A percentile compares a stretch with the other conserved stretches of the same genome.
These are phyloP conservation scores for Coemansia sp. DNA, from an alignment of 192 early-diverging fungal species.

Conservation along the genomic window DNA sequence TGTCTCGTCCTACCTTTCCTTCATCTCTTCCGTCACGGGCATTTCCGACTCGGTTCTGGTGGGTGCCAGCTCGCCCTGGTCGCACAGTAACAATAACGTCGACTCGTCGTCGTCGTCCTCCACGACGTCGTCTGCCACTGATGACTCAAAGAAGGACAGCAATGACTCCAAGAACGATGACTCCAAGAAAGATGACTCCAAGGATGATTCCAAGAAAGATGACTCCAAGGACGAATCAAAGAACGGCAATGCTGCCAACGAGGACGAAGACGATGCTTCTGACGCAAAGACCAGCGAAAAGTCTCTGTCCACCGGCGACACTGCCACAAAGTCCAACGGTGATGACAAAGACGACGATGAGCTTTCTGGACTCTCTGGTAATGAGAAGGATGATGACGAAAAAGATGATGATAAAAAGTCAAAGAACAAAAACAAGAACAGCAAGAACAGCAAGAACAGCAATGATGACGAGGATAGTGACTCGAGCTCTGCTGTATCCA, in stretches of 20 bases:
- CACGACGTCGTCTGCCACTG: neutral
- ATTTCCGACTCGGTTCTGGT: slow-evolving; percentile 19
- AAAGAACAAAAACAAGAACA: neutral
- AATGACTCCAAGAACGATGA: neutral
- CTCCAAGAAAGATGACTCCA: neutral
- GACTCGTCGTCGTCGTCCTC: neutral
- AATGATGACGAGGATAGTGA: neutral
- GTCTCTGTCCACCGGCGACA: neutral
- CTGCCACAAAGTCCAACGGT: slow-evolving; percentile 5
- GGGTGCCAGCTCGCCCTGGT: slow-evolving; percentile 12
- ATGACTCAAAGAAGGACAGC: neutral
- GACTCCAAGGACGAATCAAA: neutral
- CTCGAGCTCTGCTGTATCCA: neutral
- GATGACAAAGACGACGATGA: neutral
- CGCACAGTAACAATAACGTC: slow-evolving; percentile 12
- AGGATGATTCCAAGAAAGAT: neutral
- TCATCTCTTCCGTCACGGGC: slow-evolving; percentile 32
- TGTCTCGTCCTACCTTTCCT: slow-evolving; percentile 41
- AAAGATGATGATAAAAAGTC: neutral
- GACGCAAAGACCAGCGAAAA: slow-evolving; percentile 3
- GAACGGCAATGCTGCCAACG: neutral
- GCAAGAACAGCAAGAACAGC: neutral
- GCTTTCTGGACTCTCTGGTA: neutral
- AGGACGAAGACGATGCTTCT: neutral
- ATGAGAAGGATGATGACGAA: neutral